Base-by-base conservation (phyloP, 441 rosid species). In the Geranium incanum region DNA sequence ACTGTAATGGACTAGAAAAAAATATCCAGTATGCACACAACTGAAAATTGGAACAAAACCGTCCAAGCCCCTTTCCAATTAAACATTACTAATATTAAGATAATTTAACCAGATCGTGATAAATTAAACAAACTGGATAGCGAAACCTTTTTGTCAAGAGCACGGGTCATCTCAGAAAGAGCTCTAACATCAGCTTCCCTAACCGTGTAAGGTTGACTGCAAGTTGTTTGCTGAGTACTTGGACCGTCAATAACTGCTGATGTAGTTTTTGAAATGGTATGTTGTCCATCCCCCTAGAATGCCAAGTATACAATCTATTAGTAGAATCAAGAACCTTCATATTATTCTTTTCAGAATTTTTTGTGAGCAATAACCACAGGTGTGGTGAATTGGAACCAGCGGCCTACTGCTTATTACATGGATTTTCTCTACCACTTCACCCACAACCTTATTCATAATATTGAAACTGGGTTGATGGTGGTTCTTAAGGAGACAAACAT, bases 131-230 rank as follows among this genome's bases (percentile, higher is more conserved):
- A 16, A 41, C 55, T 28, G 36, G 55, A 69, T 57, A 23, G 16
- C 48, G 4, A 70, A 68, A 92, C 98, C 96, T 86, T 88, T 77
- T 81, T 88, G 76, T 85, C 86, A 74, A 77, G 79, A 72, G 87
- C 80, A 71, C 66, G 78, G 21, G 79, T 81, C 74, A 86, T 82
- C 70, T 78, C 84, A 23, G 88, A 82, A 71, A 86, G 71, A 75
- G 85, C 86, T 74, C 73, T 87, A 72, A 81, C 70, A 74, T 85
- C 90, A 78, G 82, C 82, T 84, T 87, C 96, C 78, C 88, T 89
- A 41, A 71, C 72, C 62, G 80, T 73, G 80, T 69, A 78, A 75
- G 86, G 82, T 74, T 84, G 92, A 76, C 76, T 71, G 55, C 55
- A 43, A 79, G 48, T 68, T 41, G 75, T 70, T 57, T 80, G 91